These are phyloP conservation scores for Trichoderma hamatum DNA, from an alignment of 2,329 filamentous ascomycete species.

Conservation along the genomic window DNA sequence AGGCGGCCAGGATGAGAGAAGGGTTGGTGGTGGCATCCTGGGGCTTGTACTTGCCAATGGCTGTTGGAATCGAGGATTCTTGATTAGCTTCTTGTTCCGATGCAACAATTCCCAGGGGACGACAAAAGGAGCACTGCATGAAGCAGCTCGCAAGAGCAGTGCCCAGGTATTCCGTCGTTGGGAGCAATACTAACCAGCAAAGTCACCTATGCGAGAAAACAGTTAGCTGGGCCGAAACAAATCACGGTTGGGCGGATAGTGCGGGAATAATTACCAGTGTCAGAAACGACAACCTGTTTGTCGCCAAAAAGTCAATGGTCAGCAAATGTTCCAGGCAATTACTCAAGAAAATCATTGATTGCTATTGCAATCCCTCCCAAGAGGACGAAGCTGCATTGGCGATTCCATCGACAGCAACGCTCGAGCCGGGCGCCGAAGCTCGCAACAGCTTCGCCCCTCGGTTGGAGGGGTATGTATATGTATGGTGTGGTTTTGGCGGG, in stretches of 20 bases:
- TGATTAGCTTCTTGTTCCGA: slow-evolving; percentile 33
- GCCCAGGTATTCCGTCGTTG: neutral
- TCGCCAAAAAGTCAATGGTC: slow-evolving; percentile 20
- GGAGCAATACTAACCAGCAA: slow-evolving; percentile 65
- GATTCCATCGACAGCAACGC: neutral
- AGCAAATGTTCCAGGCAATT: neutral
- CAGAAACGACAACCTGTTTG: slow-evolving; percentile 88
- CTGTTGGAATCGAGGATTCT: slow-evolving; percentile 50
- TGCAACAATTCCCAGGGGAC: neutral
- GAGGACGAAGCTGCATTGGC: neutral
- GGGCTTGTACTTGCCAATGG: slow-evolving; percentile 99
- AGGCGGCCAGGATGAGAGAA: slow-evolving; percentile 94
- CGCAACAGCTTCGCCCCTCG: neutral
- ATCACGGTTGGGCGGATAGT: slow-evolving; percentile 28
- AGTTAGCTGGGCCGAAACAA: slow-evolving; percentile 34
- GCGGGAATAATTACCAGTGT: slow-evolving; percentile 75
- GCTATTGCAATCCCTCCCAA: neutral
- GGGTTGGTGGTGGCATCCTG: slow-evolving; percentile 99
- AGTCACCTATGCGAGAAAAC: slow-evolving; percentile 61
- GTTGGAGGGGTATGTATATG: neutral
- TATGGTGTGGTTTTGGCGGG: slow-evolving; percentile 15
- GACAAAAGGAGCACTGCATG: neutral
- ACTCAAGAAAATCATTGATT: neutral
- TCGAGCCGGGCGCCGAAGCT: neutral
- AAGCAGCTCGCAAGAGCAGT: neutral